Evolutionary conservation across 768 basidiomycete genomes (phyloP), one percentile per base, ranked within the genome.

Genomic region (Dacryopinax primogenitus): DNA sequence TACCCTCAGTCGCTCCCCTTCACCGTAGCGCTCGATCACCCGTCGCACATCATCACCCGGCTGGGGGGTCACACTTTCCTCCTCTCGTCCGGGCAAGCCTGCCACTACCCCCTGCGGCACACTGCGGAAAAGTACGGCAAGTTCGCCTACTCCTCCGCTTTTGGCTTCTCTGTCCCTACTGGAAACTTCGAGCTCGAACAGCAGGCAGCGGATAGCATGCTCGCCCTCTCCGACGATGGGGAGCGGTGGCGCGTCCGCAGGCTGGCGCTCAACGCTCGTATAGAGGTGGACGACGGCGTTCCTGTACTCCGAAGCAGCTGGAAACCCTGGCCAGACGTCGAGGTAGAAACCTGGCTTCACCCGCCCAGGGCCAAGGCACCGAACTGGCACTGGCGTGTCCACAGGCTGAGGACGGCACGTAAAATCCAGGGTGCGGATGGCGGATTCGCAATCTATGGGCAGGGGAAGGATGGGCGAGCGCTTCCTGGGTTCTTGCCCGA

Each of bases 111-210:
- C 16, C 84, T 90, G 71, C 85, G 87, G 71, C 86, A 87, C 70
- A 84, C 84, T 69, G 84, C 86, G 7, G 85, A 86, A 26, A 90
- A 89, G 72, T 89, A 89, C 74, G 86, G 87, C 63, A 88, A 88
- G 73, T 78, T 87, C 65, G 83, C 85, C 1, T 89, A 90, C 73
- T 86, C 85, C 1, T 81, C 85, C n/a, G 81, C 85, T 3, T 88
- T 89, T 71, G 87, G 86, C 15, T 89, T 87, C 74, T 85, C 83
- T 68, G 85, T 88, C 11, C 84, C 87, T 4, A 83, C 84, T 0
- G 84, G 84, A 9, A 82, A 78, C 71, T 80, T 82, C 51, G 84
- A 83, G 4, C 79, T 88, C 39, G 86, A 88, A 67, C 87, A 89
- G 73, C 77, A 84, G 4, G 86, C 83, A 4, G 86, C 82, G 0